phyloP scores from a whole-genome alignment of 257 asterid genomes.

The Marsdenia floribunda region DNA sequence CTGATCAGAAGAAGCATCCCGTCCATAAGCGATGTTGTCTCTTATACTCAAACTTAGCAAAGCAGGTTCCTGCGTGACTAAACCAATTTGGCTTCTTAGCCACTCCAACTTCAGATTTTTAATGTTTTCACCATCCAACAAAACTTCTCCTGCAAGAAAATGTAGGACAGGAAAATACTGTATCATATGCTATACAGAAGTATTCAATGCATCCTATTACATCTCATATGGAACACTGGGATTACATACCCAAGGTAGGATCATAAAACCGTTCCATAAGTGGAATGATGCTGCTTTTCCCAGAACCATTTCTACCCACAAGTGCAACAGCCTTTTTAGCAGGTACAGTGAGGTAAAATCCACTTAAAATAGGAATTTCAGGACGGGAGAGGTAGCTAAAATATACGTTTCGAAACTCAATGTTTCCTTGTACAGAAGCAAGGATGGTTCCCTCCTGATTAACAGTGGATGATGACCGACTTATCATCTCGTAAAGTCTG shows the following conservation, averaged over 20 bases:
- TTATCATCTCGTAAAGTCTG: constrained; percentile 95
- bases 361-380: constrained; percentile 98
- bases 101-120: constrained; percentile 94
- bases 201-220: neutral
- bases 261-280: constrained; percentile 99
- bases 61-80: constrained; percentile 99
- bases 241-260: constrained; percentile 80
- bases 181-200: neutral
- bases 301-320: constrained; percentile 99
- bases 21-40: constrained; percentile 96
- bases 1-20: constrained; percentile 83
- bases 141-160: constrained; percentile 83
- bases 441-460: constrained; percentile 84
- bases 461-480: constrained; percentile 74
- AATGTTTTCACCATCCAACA: constrained; percentile 96
- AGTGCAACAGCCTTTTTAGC: constrained; percentile 98
- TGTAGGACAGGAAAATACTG: neutral
- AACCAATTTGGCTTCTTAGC: constrained; percentile 96
- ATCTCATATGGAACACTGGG: neutral
- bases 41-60: constrained; percentile 90
- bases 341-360: constrained; percentile 95
- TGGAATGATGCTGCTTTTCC: constrained; percentile 97
- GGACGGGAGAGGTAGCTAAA: constrained; percentile 98
- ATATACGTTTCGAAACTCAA: constrained; percentile 97
- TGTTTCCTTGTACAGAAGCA: constrained; percentile 88